Evolutionary conservation across 1,284 basidiomycete species (phyloP).

Genomic region (Trichosporon sp.): DNA sequence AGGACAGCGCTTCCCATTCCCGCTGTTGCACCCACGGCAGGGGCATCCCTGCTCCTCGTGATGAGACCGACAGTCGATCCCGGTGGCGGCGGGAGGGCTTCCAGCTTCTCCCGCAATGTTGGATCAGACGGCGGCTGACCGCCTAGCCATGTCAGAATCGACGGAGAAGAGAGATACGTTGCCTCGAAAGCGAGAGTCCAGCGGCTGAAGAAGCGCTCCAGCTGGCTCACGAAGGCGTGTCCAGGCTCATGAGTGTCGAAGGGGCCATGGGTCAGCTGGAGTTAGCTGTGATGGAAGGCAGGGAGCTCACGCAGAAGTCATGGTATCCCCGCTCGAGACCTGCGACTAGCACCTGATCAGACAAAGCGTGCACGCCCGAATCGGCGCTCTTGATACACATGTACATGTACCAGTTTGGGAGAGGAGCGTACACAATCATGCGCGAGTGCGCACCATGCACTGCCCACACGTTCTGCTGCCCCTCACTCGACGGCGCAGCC

Average conservation of each 20-base stretch:
- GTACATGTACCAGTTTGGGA: constrained; percentile 38
- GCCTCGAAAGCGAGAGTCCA: constrained; percentile 37
- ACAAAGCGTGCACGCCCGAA: constrained; percentile 16
- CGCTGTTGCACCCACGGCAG: background rate
- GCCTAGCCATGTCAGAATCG: constrained; percentile 24
- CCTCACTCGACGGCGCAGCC: constrained; percentile 7
- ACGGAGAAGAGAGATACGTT: constrained; percentile 17
- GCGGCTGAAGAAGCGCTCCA: constrained; percentile 40
- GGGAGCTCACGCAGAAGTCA: constrained; percentile 34
- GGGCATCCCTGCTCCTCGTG: background rate
- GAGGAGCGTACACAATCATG: constrained; percentile 35
- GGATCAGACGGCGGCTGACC: constrained; percentile 14
- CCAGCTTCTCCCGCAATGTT: background rate
- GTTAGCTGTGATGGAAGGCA: constrained; percentile 17
- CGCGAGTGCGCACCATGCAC: constrained; percentile 31
- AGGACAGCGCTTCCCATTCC: background rate
- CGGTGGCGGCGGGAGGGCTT: background rate
- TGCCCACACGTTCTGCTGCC: constrained; percentile 19
- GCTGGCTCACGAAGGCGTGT: constrained; percentile 12
- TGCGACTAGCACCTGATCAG: constrained; percentile 33
- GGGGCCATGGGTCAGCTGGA: constrained; percentile 31
- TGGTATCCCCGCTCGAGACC: constrained; percentile 34
- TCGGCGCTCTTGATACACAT: constrained; percentile 19
- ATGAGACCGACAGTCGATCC: background rate
- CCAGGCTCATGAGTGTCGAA: constrained; percentile 20